These are phyloP conservation scores for Wickerhamomyces sp. DNA, from an alignment of 1,139 yeast species.

Conservation along the genomic window DNA sequence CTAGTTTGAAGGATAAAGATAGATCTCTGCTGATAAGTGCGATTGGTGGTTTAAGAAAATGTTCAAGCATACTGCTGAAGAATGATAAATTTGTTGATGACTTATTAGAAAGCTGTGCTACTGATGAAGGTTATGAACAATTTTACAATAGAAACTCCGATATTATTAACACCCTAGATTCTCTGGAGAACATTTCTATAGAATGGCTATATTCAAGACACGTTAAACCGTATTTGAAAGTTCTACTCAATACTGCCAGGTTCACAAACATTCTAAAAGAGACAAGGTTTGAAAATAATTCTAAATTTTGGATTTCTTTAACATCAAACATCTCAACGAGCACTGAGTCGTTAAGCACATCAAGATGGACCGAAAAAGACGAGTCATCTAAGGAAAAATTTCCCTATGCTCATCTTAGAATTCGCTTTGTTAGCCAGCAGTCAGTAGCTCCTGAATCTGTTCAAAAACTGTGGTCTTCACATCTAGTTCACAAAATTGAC, in stretches of 20 bases:
- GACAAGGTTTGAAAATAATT: conserved; percentile 3
- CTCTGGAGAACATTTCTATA: conserved; percentile 45
- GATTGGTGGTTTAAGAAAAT: conserved; percentile 47
- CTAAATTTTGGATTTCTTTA: conserved; percentile 30
- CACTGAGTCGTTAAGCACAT: conserved; percentile 9
- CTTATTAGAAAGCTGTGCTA: conserved; percentile 10
- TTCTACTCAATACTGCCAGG: conserved; percentile 46
- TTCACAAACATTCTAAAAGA: conserved; percentile 26
- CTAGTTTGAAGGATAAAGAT: conserved; percentile 11
- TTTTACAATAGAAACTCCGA: conserved; percentile 9
- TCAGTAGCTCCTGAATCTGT: conserved; percentile 6
- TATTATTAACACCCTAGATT: conserved; percentile 18
- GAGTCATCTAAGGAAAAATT: conserved; percentile 24
- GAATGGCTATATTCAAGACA: conserved; percentile 48
- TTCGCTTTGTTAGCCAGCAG: conserved; percentile 11
- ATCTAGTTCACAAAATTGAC: conserved; percentile 32
- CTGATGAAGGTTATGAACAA: conserved; percentile 10
- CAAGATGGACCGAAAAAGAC: conserved; percentile 24
- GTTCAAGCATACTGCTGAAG: conserved; percentile 31
- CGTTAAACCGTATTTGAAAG: conserved; percentile 42
- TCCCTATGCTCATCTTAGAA: conserved; percentile 30
- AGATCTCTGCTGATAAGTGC: conserved; percentile 38
- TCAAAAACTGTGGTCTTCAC: conserved; percentile 27
- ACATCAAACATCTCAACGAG: conserved; percentile 27
- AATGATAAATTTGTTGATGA: conserved; percentile 17